Base-by-base conservation (phyloP, 768 basidiomycete genomes). In the Lentinula sp. region DNA sequence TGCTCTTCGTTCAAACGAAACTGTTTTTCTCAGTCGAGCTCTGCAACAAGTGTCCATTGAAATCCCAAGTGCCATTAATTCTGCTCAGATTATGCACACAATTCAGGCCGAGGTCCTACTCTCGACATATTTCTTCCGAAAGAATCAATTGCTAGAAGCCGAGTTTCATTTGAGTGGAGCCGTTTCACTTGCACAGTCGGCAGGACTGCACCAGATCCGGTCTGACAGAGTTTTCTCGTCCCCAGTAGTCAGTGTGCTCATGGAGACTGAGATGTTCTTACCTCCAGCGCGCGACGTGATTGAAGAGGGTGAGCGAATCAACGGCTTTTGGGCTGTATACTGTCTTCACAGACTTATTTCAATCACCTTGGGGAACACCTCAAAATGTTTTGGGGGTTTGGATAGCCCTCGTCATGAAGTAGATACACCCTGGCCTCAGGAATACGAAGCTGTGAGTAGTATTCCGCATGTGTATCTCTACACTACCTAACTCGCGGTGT, bases 21-120 rank as follows among this genome's bases (percentile, higher is more conserved):
- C 66, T 9, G 62, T 63, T 1, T 71, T 79, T 57, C 70, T 82
- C 23, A 59, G 68, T 2, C 72, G 70, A 43, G 69, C 73, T 1
- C 66, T 74, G 46, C 66, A 72, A 6, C 68, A 68, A 12, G 59
- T 76, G 18, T 66, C 72, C n/a, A 64, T 68, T 5, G 72, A 72
- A 46, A 32, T 61, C 6, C 32, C 60, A n/a, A 54, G 15, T 23
- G 59, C 39, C 32, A 28, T 43, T 18, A 73, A 75, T 4, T 67
- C 69, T 55, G 63, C 67, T 8, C 18, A 36, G 60, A 68, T 73
- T 28, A 62, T 78, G 28, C 67, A 74, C 13, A 62, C 72, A 32
- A 61, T 78, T 18, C 76, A 77, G 42, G 65, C 72, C 2, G 72
- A 80, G 33, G 67, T 82, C 2, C 68, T 82, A 20, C 67, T 83